Evolutionary conservation across 108 stramenopile genomes (phyloP), one percentile per base, ranked within the genome.

Genomic region (Nitzschia inconspicua): DNA sequence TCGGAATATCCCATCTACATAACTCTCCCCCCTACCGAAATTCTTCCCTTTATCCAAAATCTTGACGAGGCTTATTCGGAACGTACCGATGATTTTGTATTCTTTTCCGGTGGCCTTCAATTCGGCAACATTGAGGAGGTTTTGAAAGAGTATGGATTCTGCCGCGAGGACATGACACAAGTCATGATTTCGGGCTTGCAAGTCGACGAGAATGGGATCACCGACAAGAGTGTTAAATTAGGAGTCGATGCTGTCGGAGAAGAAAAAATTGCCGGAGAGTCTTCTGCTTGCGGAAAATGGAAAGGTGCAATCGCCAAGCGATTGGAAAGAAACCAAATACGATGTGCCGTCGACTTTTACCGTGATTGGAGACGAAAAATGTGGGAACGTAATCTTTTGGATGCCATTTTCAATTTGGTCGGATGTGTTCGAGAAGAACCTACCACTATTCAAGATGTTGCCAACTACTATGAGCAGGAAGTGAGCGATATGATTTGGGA

Each of bases 401-500:
- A 88, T 77, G 83, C 76, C 46, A 72, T 85, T 5, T 85, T 80
- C 41, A 73, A 86, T 63, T 53, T 91, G 30, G 68, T 86, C 37
- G 89, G 89, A 25, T 63, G 69, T 25, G 86, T 91, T 6, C 78
- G 90, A 3, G 63, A 76, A 7, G 80, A 86, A 49, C 59, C 74
- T 9, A 91, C 90, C n/a, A 79, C 80, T 24, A 60, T 86, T 39
- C 55, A 62, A 5, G 80, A 91, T 31, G 90, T 91, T 13, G 84
- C 86, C 20, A 70, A 70, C 49, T 91, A 80, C 55, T 91, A 83
- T 50, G 80, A 83, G 13, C 48, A 82, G 44, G 90, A 91, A 78
- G 86, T 75, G 8, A 83, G 81, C 14, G 90, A 91, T 41, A 84
- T 91, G 72, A 47, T 86, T 32, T 91, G 90, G 90, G 77, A 91